These are phyloP conservation scores for Diaporthe caulivora DNA, from an alignment of 2,329 filamentous ascomycete genomes.

Conservation along the genomic window DNA sequence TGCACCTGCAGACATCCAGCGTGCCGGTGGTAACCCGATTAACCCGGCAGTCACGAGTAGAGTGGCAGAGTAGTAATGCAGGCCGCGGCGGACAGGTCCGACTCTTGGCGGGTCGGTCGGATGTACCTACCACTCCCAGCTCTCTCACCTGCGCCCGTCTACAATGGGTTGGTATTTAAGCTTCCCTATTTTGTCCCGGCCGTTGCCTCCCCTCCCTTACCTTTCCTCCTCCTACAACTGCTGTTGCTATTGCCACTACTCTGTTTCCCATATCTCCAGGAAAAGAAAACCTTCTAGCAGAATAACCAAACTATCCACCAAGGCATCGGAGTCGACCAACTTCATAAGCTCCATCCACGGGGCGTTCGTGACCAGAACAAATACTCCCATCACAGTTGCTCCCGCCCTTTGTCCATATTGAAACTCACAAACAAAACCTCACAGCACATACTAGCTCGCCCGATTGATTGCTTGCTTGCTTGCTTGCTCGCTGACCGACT, in stretches of 20 bases:
- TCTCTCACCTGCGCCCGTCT: background rate
- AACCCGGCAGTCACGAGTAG: slow-evolving; percentile 27
- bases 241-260: background rate
- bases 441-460: background rate
- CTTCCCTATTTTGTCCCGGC: slow-evolving; percentile 23
- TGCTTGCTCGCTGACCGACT: slow-evolving; percentile 10
- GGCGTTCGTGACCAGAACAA: background rate
- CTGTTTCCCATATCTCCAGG: background rate
- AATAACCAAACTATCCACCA: background rate
- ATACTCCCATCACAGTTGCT: background rate
- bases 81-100: background rate
- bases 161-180: slow-evolving; percentile 30
- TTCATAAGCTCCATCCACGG: background rate
- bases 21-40: slow-evolving; percentile 27
- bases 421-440: background rate
- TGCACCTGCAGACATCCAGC: slow-evolving; percentile 32
- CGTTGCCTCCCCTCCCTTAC: background rate
- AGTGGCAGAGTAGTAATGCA: background rate
- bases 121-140: slow-evolving; percentile 4
- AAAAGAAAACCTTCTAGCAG: background rate
- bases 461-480: background rate
- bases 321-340: background rate
- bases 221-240: background rate
- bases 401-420: background rate
- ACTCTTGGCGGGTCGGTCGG: slow-evolving; percentile 2